phyloP scores from a whole-genome alignment of 1,284 basidiomycete genomes.

The Schizophyllum amplum region DNA sequence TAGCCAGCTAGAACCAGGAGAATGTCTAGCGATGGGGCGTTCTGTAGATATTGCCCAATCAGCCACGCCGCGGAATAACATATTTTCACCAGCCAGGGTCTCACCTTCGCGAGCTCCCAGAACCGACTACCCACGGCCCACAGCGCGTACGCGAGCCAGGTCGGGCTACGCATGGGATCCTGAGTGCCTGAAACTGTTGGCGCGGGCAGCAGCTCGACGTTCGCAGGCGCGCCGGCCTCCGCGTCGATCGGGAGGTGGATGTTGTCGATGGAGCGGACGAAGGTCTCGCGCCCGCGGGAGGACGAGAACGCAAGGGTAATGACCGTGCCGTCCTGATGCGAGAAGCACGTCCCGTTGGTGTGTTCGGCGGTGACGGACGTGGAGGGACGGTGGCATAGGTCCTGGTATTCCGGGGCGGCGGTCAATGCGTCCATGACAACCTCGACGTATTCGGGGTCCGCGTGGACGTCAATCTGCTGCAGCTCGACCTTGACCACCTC shows the following conservation, averaged over 20 bases:
- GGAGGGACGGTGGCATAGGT: conserved; percentile 7
- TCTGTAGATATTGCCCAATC: conserved; percentile 31
- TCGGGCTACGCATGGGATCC: conserved; percentile 52
- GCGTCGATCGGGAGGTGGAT: neutral
- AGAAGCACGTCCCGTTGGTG: neutral
- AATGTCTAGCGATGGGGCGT: conserved; percentile 95
- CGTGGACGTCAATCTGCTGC: conserved; percentile 51
- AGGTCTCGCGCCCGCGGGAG: neutral
- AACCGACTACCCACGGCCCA: conserved; percentile 78
- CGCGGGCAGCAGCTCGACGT: neutral
- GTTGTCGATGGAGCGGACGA: neutral
- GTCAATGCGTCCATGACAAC: conserved; percentile 6
- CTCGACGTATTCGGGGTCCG: conserved; percentile 7
- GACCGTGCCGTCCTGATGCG: conserved; percentile 27
- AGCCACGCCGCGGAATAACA: conserved; percentile 6
- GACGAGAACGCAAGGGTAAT: conserved; percentile 30
- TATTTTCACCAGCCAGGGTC: conserved; percentile 14
- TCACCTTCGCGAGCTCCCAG: conserved; percentile 78
- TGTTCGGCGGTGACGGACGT: conserved; percentile 5
- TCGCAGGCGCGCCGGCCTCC: neutral
- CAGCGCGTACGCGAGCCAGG: conserved; percentile 83
- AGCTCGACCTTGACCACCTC: conserved; percentile 35
- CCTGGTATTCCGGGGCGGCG: conserved; percentile 3
- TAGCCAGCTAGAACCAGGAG: conserved; percentile 94
- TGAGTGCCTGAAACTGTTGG: neutral